Evolutionary conservation across 2,329 filamentous ascomycete genomes (phyloP), one percentile per base, ranked within the genome.

Genomic region (Colletotrichum lupini): DNA sequence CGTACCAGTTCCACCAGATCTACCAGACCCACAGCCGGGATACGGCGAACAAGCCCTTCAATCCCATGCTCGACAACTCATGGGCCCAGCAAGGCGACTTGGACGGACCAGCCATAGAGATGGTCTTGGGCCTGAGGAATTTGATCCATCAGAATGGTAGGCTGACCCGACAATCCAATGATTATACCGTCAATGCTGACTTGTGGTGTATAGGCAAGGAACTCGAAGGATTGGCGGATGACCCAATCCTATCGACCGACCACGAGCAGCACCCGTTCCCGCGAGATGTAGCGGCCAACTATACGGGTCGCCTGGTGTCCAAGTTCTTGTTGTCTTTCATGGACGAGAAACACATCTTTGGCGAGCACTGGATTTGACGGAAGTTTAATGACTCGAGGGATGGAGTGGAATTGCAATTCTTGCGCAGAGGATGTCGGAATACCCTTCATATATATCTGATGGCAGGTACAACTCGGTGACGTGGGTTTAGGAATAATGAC

Each of bases 1-100:
- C 87, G 4, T 89, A 88, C 75, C 88, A 90, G 79, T 91, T 91
- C 78, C 89, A 91, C 79, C 85, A 89, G 77, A 84, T 89, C 68
- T 91, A 89, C 76, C 88, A 90, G 82, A 90, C 89, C 24, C 87
- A 90, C 77, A 84, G 82, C 67, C 83, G 83, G 75, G 87, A 89
- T 74, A 82, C 83, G 4, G 84, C 84, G 56, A 79, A 83, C 8
- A 87, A 83, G 79, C 82, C 88, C 61, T 91, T 90, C 77, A 91
- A 90, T 76, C 89, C 89, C 22, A 78, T 91, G n/a, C 75, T 86
- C 8, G 87, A 90, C 75, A 79, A 82, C 58, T 78, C 79, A 53
- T 82, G 83, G 63, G 78, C 83, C 24, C 81, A 84, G 71, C 80
- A 83, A 49, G 83, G 78, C 4, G 87, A 88, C 72, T 79, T 90